Evolutionary conservation across 1,139 yeast genomes (phyloP).

Genomic region (Hyphopichia fennica): DNA sequence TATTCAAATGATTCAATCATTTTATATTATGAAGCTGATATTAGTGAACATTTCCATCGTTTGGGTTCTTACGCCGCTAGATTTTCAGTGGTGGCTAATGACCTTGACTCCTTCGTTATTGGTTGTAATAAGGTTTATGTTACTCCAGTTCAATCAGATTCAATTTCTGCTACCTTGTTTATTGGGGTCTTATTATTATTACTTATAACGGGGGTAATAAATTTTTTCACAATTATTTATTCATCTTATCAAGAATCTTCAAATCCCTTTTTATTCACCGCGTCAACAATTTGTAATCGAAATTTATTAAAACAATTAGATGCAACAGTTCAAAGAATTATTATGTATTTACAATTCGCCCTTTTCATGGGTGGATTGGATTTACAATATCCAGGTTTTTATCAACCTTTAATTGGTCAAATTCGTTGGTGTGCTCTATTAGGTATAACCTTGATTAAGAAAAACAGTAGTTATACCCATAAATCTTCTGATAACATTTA

Average conservation of each 20-base stretch:
- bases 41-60: slow-evolving; percentile 30
- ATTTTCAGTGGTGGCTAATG: slow-evolving; percentile 41
- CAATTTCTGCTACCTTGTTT: slow-evolving; percentile 37
- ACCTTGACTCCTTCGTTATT: slow-evolving; percentile 30
- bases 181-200: slow-evolving; percentile 42
- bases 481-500: slow-evolving; percentile 30
- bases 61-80: slow-evolving; percentile 45
- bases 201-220: slow-evolving; percentile 41
- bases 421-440: slow-evolving; percentile 39
- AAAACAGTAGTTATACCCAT: background rate
- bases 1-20: slow-evolving; percentile 40
- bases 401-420: slow-evolving; percentile 52
- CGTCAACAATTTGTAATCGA: slow-evolving; percentile 62
- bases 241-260: slow-evolving; percentile 66
- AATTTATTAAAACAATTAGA: slow-evolving; percentile 57
- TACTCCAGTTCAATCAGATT: slow-evolving; percentile 44
- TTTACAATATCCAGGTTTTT: slow-evolving; percentile 63
- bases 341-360: slow-evolving; percentile 58
- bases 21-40: slow-evolving; percentile 39
- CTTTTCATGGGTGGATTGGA: slow-evolving; percentile 57
- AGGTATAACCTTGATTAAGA: slow-evolving; percentile 22
- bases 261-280: slow-evolving; percentile 55
- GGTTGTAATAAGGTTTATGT: slow-evolving; percentile 51
- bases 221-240: slow-evolving; percentile 42
- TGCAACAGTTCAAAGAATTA: slow-evolving; percentile 51